Conservation (phyloP, 208 protist genomes). For the Wallacemonas sp. region DNA sequence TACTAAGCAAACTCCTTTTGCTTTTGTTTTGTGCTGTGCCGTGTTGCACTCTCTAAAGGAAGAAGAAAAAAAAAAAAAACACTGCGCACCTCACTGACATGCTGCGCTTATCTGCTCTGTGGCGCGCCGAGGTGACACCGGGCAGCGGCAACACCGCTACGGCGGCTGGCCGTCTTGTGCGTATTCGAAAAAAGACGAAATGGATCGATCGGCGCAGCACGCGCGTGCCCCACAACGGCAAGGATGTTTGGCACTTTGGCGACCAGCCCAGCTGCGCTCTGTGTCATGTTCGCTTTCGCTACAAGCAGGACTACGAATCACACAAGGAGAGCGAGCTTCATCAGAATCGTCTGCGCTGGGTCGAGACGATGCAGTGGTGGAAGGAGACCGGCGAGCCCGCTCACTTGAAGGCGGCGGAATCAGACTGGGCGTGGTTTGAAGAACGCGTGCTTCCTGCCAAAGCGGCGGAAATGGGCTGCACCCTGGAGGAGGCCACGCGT, state of each 20-base stretch:
- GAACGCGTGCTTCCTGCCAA: constrained; percentile 63
- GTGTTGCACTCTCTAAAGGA: neutral
- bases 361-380: constrained; percentile 88
- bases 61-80: neutral
- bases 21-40: constrained; percentile 2
- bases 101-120: constrained; percentile 33
- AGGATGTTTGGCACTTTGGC: constrained; percentile 83
- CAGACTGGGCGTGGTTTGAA: constrained; percentile 81
- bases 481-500: constrained; percentile 49
- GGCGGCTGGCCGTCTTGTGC: constrained; percentile 78
- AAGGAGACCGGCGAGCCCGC: constrained; percentile 72
- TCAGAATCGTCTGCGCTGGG: constrained; percentile 80
- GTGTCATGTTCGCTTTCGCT: constrained; percentile 88
- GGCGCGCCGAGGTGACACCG: constrained; percentile 68
- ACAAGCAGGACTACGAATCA: constrained; percentile 90
- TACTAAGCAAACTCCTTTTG: neutral
- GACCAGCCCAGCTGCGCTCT: constrained; percentile 88
- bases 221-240: constrained; percentile 83
- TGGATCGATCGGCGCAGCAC: constrained; percentile 88
- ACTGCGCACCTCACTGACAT: constrained; percentile 9
- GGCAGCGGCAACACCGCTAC: constrained; percentile 78
- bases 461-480: constrained; percentile 56
- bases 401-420: constrained; percentile 37
- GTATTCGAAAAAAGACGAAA: constrained; percentile 88
- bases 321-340: constrained; percentile 92